These are phyloP conservation scores for Starmerella vitae DNA, from an alignment of 805 yeast genomes.

Conservation along the genomic window DNA sequence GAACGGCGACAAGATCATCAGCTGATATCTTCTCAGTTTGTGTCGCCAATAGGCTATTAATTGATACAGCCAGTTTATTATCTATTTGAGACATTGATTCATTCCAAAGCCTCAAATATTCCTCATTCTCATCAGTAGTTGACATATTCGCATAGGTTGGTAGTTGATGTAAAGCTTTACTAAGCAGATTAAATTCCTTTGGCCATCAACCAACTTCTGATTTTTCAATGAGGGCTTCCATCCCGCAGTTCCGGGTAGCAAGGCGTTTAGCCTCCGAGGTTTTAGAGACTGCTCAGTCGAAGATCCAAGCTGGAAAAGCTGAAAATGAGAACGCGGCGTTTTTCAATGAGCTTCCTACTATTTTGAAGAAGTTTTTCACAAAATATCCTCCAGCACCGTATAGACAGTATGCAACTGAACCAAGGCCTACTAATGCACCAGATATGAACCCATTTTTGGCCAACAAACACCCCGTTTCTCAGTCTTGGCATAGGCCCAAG, in stretches of 20 bases:
- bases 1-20: constrained; percentile 10
- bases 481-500: constrained; percentile 61
- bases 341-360: constrained; percentile 52
- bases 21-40: constrained; percentile 7
- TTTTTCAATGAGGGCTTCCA: constrained; percentile 23
- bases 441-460: constrained; percentile 79
- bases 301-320: constrained; percentile 14
- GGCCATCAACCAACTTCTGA: not conserved
- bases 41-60: constrained; percentile 8
- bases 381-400: constrained; percentile 79
- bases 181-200: too few species aligned
- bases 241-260: constrained; percentile 14
- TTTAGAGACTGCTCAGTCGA: constrained; percentile 24
- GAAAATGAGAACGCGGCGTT: constrained; percentile 18
- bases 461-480: constrained; percentile 69
- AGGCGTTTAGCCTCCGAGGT: constrained; percentile 25
- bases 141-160: too few species aligned
- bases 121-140: not conserved
- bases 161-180: too few species aligned
- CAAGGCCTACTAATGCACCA: constrained; percentile 51
- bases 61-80: constrained; percentile 5
- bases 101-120: constrained; percentile 5
- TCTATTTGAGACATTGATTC: constrained; percentile 3
- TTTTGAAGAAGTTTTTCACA: constrained; percentile 58
- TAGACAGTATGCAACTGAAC: constrained; percentile 46